These are phyloP conservation scores for Citrus unshiu DNA, from an alignment of 345 rosid genomes.

Conservation along the genomic window DNA sequence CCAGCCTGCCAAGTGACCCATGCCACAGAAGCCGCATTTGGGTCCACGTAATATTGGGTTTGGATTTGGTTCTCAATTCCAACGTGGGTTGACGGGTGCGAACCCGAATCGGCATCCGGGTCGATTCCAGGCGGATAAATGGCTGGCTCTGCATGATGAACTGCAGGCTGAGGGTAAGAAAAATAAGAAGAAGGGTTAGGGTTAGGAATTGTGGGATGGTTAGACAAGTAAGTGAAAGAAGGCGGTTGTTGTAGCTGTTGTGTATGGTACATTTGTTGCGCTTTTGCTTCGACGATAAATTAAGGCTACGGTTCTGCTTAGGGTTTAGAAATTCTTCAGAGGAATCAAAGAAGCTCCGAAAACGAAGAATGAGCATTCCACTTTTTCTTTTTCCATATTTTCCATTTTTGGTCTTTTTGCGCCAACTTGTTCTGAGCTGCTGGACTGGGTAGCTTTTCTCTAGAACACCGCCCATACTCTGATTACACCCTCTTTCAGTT, in stretches of 20 bases:
- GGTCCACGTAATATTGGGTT: slow-evolving; percentile 6
- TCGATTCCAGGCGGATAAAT: slow-evolving; percentile 20
- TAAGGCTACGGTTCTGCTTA: not conserved
- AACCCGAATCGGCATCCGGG: not conserved
- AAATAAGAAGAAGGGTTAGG: not conserved
- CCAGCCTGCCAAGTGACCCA: slow-evolving; percentile 11
- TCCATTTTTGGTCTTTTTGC: too few relatives aligned
- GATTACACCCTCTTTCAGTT: too few relatives aligned
- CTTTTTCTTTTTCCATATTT: too few relatives aligned
- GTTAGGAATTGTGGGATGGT: not conserved
- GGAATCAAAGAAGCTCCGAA: not conserved
- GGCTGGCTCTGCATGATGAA: slow-evolving; percentile 1
- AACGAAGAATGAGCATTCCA: not conserved
- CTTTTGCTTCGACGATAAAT: not conserved
- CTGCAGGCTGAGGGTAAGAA: not conserved
- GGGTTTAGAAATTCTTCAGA: not conserved
- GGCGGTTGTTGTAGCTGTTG: not conserved
- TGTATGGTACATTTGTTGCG: not conserved
- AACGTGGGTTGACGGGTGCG: not conserved
- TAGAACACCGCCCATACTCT: too few relatives aligned
- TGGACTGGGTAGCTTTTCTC: too few relatives aligned
- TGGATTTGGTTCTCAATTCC: not conserved
- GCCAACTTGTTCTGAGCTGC: too few relatives aligned
- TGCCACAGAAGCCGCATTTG: slow-evolving; percentile 10
- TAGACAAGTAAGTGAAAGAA: slow-evolving; percentile 7